Evolutionary conservation across 257 asterid species (phyloP), one percentile per base, ranked within the genome.

Genomic region (Ehretia macrophylla): DNA sequence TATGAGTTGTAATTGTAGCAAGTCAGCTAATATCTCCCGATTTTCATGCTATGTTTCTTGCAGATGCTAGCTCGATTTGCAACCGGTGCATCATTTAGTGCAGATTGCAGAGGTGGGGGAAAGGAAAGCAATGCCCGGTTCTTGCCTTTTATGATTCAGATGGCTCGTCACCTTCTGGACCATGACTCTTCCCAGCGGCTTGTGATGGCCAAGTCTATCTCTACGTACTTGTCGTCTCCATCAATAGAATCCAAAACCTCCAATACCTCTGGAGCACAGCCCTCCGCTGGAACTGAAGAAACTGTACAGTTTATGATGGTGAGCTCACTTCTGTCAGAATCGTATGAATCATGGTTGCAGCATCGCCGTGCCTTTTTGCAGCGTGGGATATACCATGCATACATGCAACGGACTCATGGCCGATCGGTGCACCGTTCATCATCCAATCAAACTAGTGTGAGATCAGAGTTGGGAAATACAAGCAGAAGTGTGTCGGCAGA

Each of bases 1-100:
- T 42, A 42, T 42, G 16, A 42, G 16, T 4, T 42, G 8, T 42
- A 10, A 42, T 5, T 42, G 47, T 42, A 42, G 47, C 3, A 13
- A 17, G 27, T 48, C 35, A 14, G 20, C 58, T 45, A 35, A 4
- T 22, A 0, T 21, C 53, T 54, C 32, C 44, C 49, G 38, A 23
- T 32, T 10, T 18, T 60, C 10, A 19, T 51, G 39, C 56, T 64
- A 19, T n/a, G n/a, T n/a, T n/a, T 53, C 8, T 75, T 58, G 72
- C 95, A 93, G 99, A 89, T 93, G 99, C 88, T 93, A 32, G 97
- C 99, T 70, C 89, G 99, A 65, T 93, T 93, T 71, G 99, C 96
- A 14, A 93, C 96, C 0, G 96, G 99, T 32, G 99, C 99, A 54
- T 78, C 88, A 23, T 93, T 93, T 68, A 89, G 79, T 68, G 80